Conservation (phyloP, 768 basidiomycete genomes). For the Phlebiopsis flavidoalba region DNA sequence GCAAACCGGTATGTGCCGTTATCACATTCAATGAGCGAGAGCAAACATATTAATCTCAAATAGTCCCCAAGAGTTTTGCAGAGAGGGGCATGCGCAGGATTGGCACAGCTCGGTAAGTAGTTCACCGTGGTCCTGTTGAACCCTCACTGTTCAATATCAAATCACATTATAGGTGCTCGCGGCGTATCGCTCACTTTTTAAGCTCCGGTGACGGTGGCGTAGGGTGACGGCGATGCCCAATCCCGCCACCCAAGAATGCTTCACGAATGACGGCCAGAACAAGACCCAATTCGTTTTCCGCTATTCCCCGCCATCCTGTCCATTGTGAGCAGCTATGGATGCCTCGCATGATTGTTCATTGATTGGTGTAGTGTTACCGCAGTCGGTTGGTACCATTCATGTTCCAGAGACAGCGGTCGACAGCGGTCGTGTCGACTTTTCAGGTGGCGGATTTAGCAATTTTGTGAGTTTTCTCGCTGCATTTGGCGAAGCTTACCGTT, state of each 20-base stretch:
- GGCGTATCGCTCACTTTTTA: conserved; percentile 67
- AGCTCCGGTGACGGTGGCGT: conserved; percentile 67
- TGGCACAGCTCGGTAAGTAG: conserved; percentile 55
- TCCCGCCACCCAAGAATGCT: conserved; percentile 50
- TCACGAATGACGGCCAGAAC: conserved; percentile 55
- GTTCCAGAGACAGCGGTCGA: conserved; percentile 56
- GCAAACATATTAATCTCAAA: neutral
- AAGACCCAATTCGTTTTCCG: conserved; percentile 42
- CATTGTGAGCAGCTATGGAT: conserved; percentile 25
- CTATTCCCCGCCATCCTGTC: conserved; percentile 55
- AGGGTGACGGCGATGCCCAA: conserved; percentile 54
- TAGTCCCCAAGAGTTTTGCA: conserved; percentile 57
- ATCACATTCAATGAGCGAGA: neutral
- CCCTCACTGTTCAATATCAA: neutral
- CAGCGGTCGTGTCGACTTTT: conserved; percentile 53
- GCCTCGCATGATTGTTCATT: neutral
- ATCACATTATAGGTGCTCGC: conserved; percentile 41
- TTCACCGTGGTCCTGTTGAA: neutral
- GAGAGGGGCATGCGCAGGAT: conserved; percentile 48
- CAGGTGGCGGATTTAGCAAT: conserved; percentile 73
- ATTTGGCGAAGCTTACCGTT: no score
- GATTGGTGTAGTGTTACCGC: conserved; percentile 51
- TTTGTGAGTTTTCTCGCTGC: conserved; percentile 36
- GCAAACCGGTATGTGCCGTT: conserved; percentile 44
- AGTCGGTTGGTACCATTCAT: conserved; percentile 58